phyloP scores from a whole-genome alignment of 2,329 filamentous ascomycete species.

The Lachnellula willkommii region DNA sequence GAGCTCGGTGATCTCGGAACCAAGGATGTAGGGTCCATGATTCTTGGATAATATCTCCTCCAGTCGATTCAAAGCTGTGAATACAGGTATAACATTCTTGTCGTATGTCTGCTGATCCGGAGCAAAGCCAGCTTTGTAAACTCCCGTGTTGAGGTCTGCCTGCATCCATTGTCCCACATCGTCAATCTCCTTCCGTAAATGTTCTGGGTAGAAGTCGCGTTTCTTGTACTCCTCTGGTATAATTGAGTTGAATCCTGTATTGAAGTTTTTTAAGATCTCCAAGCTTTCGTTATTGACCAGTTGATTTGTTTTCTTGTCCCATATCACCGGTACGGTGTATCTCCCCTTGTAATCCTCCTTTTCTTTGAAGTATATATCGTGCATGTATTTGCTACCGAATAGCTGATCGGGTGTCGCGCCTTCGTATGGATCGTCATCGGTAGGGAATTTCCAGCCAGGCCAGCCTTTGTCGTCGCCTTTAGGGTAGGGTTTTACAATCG shows the following conservation, averaged over 20 bases:
- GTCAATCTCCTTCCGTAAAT: conserved; percentile 61
- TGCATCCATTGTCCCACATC: conserved; percentile 75
- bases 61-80: conserved; percentile 68
- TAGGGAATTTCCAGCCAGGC: conserved; percentile 63
- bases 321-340: conserved; percentile 63
- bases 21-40: conserved; percentile 58
- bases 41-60: conserved; percentile 58
- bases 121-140: conserved; percentile 74
- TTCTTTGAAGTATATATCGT: conserved; percentile 61
- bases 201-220: conserved; percentile 61
- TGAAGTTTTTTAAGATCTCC: conserved; percentile 77
- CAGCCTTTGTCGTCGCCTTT: conserved; percentile 60
- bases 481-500: conserved; percentile 50
- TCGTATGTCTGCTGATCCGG: conserved; percentile 78
- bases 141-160: conserved; percentile 60
- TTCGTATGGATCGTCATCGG: conserved; percentile 54
- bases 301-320: conserved; percentile 56
- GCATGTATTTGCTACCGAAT: conserved; percentile 55
- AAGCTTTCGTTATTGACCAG: conserved; percentile 77
- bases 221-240: conserved; percentile 44
- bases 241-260: conserved; percentile 42
- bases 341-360: conserved; percentile 59
- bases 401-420: conserved; percentile 56
- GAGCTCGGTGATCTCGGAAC: conserved; percentile 67
- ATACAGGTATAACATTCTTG: conserved; percentile 62